Base-by-base conservation (phyloP, 768 basidiomycete genomes). In the Suillus alpinus region DNA sequence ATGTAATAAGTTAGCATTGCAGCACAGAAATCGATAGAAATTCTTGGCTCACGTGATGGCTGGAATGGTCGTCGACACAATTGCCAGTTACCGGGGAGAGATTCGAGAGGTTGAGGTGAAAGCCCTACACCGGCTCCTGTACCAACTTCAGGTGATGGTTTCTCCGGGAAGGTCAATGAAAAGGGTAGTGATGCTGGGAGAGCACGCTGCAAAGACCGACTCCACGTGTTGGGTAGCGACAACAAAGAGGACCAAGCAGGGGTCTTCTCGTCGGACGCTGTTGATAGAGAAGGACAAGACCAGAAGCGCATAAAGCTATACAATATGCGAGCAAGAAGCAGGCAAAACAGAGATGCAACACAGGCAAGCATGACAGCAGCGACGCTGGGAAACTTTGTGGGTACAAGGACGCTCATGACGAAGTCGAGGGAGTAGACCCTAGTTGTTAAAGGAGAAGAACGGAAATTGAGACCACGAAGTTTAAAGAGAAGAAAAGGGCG, bases 311-410 rank as follows among this genome's bases (percentile, higher is more conserved):
- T 64, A 53, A 71, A 20, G 1, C 56, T 32, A 58, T 72, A 70
- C 59, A 73, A 26, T 5, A 75, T 58, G 65, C 72, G 72, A 18
- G 73, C 72, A 57, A 75, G 57, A 34, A 73, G 50, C n/a, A 73
- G 20, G 58, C 75, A 67, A 14, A 75, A 20, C 13, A 64, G 31
- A 13, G 72, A 75, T 6, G 66, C 66, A 7, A 66, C 62, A 20
- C 69, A 70, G 2, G 72, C 73, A 70, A 75, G 71, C 64, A 73
- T 72, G 12, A 75, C 56, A 59, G 70, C 57, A 10, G 72, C 66
- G 16, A 75, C 62, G 55, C 63, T 64, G 49, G 72, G 72, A 20
- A 66, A 71, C 61, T 70, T 70, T 52, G 72, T 65, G 31, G 62
- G 66, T 55, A 75, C 66, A 60, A 75, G 72, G 53, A 73, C 70